Base-by-base conservation (phyloP, 805 yeast genomes). In the Naumovozyma dairenensis region DNA sequence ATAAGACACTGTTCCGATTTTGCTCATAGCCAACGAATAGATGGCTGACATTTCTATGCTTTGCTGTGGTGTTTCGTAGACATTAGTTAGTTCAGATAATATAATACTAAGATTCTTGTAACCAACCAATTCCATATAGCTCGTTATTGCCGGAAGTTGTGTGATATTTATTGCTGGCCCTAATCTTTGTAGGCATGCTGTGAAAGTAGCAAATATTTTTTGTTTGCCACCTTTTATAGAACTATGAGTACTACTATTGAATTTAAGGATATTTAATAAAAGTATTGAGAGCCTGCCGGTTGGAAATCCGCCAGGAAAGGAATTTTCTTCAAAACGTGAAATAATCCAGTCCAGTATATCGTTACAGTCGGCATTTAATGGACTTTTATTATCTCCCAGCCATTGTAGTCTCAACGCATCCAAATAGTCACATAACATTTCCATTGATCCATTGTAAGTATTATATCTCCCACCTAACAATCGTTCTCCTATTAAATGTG, bases 341-440 rank as follows among this genome's bases (percentile, higher is more conserved):
- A 60, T 26, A 6, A 74, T 39, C 66, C 73, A 77, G 1, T 56
- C 49, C 25, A 64, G 56, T 14, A 77, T 62, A 42, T 75, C 80
- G 24, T 45, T 47, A 28, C 66, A 64, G 31, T 73, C 78, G 3
- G 59, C 59, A 14, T 49, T 41, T 6, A 69, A 45, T 2, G 46
- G 48, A 1, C 42, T 48, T 6, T 51, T 45, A 0, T 31, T 21
- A 4, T 33, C 35, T 1, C 32, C 24, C 1, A 60, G 28, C 62
- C 72, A 60, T 0, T 42, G 30, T 1, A 44, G 16, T 6, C 43
- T 32, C 1, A 40, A 32, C 4, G 39, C 31, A 12, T 39, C 37
- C 24, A 57, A 33, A 34, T 42, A 53, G 1, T 31, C 16, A 8
- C 47, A 29, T 6, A 57, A 36, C 5, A 33, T 18, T 13, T 26